Base-by-base conservation (phyloP, 108 stramenopile genomes). In the Cyclotella baltica region DNA sequence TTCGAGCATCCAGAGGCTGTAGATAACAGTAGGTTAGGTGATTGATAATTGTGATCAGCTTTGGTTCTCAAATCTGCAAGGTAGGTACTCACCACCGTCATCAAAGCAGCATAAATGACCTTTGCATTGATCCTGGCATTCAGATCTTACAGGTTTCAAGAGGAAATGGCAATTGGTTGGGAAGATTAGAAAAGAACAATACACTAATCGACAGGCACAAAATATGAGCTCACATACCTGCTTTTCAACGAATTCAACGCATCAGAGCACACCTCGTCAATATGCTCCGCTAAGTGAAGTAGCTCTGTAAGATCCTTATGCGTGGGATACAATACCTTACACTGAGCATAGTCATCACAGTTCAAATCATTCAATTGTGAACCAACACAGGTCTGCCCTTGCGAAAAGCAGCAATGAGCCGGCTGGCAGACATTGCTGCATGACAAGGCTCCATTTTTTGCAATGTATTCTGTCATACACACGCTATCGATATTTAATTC, bases 361-460 rank as follows among this genome's bases (percentile, higher is more conserved):
- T 65, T 48, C 48, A 72, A 72, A 67, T 79, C 46, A 15, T 62
- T 65, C 23, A 79, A 58, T 50, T 72, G 78, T 5, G 61, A 63
- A 35, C 70, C 71, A 50, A 59, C 65, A 27, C 78, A 79, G 2
- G 50, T 27, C 56, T 66, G 67, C 47, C 70, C 78, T 25, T 19
- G n/a, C 4, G 78, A 72, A 37, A 72, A 79, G 48, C 78, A 79
- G 70, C 78, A 79, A 47, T 79, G 78, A 29, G 78, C 78, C 9
- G 78, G 70, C 55, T 79, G 70, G 40, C 78, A 79, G 13, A 79
- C 71, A 27, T 72, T 79, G 23, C 78, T 79, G 43, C 78, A 79
- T 67, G 70, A 58, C 47, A 79, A 34, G 0, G 78, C 78, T n/a
- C 78, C 78, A 72, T 62, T 48, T 19, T 72, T 69, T 25, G 78